A percentile compares a stretch with the other conserved stretches of the same genome.
phyloP scores from a whole-genome alignment of 108 stramenopile genomes.

The Discostella stelligeroides region DNA sequence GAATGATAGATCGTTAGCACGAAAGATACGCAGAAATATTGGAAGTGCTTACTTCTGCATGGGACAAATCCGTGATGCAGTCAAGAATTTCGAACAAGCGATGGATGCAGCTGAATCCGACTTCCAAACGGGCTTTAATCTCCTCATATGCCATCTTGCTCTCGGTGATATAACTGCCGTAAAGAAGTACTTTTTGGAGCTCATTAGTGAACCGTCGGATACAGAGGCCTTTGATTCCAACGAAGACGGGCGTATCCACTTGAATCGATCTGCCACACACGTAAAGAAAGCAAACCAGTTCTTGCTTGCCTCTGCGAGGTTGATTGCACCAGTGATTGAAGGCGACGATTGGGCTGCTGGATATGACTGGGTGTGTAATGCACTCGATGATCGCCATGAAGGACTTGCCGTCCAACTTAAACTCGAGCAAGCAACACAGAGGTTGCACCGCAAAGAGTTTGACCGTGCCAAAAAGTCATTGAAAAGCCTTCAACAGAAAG shows the following conservation, averaged over 20 bases:
- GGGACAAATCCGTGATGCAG: constrained; percentile 82
- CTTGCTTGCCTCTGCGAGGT: constrained; percentile 47
- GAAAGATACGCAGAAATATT: constrained; percentile 85
- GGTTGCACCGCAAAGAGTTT: constrained; percentile 35
- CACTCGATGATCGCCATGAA: constrained; percentile 62
- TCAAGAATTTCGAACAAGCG: constrained; percentile 76
- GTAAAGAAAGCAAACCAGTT: constrained; percentile 14
- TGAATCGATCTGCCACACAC: constrained; percentile 1
- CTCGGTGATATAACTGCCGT: constrained; percentile 76
- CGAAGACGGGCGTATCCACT: background rate
- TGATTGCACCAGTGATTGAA: constrained; percentile 78
- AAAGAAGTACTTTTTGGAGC: constrained; percentile 60
- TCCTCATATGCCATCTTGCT: constrained; percentile 85
- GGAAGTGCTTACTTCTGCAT: constrained; percentile 82
- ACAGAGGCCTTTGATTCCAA: constrained; percentile 5
- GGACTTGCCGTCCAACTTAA: constrained; percentile 67
- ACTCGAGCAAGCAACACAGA: constrained; percentile 65
- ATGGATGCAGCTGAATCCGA: constrained; percentile 69
- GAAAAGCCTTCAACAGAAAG: constrained; percentile 83
- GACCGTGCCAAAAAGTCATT: constrained; percentile 53
- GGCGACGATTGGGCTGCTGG: constrained; percentile 56
- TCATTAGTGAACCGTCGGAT: constrained; percentile 51
- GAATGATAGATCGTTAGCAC: constrained; percentile 67
- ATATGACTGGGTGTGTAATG: constrained; percentile 80
- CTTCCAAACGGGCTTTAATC: constrained; percentile 85